phyloP scores from a whole-genome alignment of 2,329 filamentous ascomycete species.

The Fusarium circinatum region DNA sequence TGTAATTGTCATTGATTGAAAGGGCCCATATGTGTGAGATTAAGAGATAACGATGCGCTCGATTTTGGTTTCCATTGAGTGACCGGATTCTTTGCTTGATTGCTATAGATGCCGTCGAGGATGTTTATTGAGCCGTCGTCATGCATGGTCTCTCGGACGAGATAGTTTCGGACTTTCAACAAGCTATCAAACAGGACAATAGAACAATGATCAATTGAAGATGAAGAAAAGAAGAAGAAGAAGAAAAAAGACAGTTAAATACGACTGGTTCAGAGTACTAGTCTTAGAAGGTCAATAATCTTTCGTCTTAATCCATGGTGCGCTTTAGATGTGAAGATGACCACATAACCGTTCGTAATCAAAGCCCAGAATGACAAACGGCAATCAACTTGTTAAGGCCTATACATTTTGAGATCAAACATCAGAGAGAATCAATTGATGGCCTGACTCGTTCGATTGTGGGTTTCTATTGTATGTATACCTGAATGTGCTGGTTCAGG shows the following conservation, averaged over 20 bases:
- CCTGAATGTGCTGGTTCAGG: not conserved
- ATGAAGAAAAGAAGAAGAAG: no score
- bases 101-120: not conserved
- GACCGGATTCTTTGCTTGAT: no score
- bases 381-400: not conserved
- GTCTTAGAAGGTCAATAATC: no score
- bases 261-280: not conserved
- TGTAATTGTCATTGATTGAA: not conserved
- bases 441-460: not conserved
- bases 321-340: not conserved
- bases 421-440: not conserved
- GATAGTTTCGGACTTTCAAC: not conserved
- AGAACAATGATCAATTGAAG: no score
- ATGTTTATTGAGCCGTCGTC: not conserved
- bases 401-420: not conserved
- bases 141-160: not conserved
- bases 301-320: not conserved
- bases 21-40: not conserved
- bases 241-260: no score
- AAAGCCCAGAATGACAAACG: not conserved
- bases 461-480: not conserved
- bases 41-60: not conserved
- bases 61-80: rapidly evolving
- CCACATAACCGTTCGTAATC: rapidly evolving
- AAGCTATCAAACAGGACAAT: not conserved